Percentiles rank a stretch among this genome's conserved stretches.
phyloP scores from a whole-genome alignment of 441 rosid species.

The Eruca vesicaria region DNA sequence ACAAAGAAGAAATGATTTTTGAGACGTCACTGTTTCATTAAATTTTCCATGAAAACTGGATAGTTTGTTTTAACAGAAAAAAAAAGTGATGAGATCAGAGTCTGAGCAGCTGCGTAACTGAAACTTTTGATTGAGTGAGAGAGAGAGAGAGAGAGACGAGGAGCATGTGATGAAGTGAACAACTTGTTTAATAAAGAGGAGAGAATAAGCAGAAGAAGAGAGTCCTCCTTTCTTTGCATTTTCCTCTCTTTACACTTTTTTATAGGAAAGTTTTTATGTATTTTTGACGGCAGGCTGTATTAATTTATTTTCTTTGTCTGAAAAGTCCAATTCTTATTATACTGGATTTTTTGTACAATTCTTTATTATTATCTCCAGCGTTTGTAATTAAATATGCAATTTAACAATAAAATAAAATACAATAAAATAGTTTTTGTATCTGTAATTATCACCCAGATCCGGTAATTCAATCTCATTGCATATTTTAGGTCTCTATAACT shows the following conservation, averaged over 20 bases:
- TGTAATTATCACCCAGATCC: too few species aligned
- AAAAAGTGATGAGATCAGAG: slow-evolving; percentile 32
- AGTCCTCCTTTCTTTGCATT: slow-evolving; percentile 24
- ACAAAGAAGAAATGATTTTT: not conserved
- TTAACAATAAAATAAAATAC: too few species aligned
- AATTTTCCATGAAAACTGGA: slow-evolving; percentile 30
- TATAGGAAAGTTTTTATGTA: not conserved
- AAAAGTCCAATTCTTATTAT: slow-evolving; percentile 4
- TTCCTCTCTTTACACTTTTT: slow-evolving; percentile 11
- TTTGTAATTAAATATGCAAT: not conserved
- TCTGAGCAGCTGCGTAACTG: slow-evolving; percentile 27
- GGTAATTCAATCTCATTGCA: too few species aligned
- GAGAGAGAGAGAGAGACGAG: slow-evolving; percentile 13
- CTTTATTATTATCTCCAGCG: not conserved
- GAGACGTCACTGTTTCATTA: slow-evolving; percentile 17
- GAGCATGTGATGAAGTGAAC: slow-evolving; percentile 39
- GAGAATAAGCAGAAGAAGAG: slow-evolving; percentile 26
- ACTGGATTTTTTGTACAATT: not conserved
- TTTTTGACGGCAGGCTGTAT: not conserved
- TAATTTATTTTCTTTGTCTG: not conserved
- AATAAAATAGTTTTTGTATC: too few species aligned
- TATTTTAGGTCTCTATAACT: not conserved
- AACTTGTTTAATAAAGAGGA: slow-evolving; percentile 37
- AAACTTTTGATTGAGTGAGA: slow-evolving; percentile 31
- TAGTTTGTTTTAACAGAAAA: slow-evolving; percentile 28